phyloP scores from a whole-genome alignment of 129 eudicot genomes.

The Lactuca saligna region DNA sequence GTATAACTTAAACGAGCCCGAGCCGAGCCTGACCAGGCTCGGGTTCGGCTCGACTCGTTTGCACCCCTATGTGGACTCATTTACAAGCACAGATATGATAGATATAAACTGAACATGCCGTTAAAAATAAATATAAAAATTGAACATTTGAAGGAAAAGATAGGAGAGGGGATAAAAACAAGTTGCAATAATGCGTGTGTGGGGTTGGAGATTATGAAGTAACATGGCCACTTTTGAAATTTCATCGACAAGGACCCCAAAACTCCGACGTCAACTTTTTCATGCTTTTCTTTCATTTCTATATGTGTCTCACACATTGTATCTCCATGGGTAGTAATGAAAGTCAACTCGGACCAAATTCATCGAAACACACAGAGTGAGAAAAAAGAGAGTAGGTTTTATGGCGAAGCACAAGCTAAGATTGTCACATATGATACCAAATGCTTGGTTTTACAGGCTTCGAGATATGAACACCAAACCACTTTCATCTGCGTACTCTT shows the following conservation, averaged over 20 bases:
- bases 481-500: not conserved
- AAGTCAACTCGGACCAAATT: not conserved
- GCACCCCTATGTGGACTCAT: not conserved
- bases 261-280: not conserved
- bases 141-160: not conserved
- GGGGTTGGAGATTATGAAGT: constrained; percentile 18
- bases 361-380: not conserved
- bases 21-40: too few species aligned
- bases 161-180: constrained; percentile 8
- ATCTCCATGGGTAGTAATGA: not conserved
- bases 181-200: constrained; percentile 17
- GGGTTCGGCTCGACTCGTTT: too few species aligned
- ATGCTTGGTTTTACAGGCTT: constrained; percentile 38
- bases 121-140: too few species aligned
- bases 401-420: constrained; percentile 59
- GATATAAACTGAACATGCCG: not conserved
- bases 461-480: constrained; percentile 23
- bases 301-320: not conserved
- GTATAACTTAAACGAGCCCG: too few species aligned
- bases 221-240: constrained; percentile 23
- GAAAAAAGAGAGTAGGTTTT: not conserved
- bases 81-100: not conserved
- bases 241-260: constrained; percentile 9
- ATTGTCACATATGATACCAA: constrained; percentile 62
- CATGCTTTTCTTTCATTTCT: not conserved